Evolutionary conservation across 2,329 filamentous ascomycete species (phyloP).

Genomic region (Monilinia fructicola): DNA sequence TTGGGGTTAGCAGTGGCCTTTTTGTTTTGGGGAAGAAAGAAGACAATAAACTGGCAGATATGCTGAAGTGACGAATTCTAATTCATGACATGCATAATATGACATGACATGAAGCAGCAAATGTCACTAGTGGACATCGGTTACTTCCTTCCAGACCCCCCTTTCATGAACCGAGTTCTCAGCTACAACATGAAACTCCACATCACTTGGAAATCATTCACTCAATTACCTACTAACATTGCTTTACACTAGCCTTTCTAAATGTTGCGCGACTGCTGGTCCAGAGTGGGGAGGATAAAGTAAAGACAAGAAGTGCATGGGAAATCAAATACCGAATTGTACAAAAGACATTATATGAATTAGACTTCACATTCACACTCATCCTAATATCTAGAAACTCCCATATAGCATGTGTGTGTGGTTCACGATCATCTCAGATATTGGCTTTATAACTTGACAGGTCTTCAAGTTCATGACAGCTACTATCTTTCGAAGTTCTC

Average conservation of each 20-base stretch:
- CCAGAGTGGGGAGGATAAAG: neutral
- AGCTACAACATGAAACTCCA: neutral
- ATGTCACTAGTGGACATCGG: slow-evolving; percentile 11
- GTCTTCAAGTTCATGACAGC: neutral
- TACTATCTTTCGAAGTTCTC: slow-evolving; percentile 7
- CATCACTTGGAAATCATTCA: neutral
- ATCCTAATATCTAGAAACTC: neutral
- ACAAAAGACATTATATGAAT: slow-evolving; percentile 23
- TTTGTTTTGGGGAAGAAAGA: too few species aligned
- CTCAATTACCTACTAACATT: neutral
- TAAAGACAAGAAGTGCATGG: slow-evolving; percentile 14
- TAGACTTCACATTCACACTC: slow-evolving; percentile 20
- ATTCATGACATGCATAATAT: neutral
- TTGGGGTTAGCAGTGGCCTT: too few species aligned
- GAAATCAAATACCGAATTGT: slow-evolving; percentile 20
- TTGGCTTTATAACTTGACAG: neutral
- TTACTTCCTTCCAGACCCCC: neutral
- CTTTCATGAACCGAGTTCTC: neutral
- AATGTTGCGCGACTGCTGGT: slow-evolving; percentile 6
- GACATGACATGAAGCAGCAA: neutral
- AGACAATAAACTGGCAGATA: neutral
- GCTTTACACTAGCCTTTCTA: slow-evolving; percentile 19
- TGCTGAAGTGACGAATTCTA: neutral
- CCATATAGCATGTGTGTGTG: neutral
- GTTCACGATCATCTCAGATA: neutral